Evolutionary conservation across 176 grass and related monocot species (phyloP).

Genomic region (Rhynchospora pubera): DNA sequence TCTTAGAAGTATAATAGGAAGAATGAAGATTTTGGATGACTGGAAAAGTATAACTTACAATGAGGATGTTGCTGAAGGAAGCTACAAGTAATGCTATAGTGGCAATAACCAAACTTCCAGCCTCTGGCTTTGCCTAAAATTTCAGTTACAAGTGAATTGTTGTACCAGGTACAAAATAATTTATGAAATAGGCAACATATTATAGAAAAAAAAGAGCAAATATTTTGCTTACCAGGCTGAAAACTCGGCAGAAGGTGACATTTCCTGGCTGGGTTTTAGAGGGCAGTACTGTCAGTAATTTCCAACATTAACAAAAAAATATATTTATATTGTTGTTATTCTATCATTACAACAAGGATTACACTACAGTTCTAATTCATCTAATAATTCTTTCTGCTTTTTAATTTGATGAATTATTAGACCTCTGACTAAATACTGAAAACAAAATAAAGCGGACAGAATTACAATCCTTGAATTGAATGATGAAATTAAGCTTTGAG

Average conservation of each 20-base stretch:
- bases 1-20: background rate
- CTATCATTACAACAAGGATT: background rate
- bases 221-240: constrained; percentile 38
- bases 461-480: background rate
- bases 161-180: background rate
- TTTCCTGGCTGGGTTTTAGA: constrained; percentile 48
- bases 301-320: constrained; percentile 22
- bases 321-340: constrained; percentile 21
- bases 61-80: constrained; percentile 73
- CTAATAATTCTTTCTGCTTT: background rate
- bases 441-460: background rate
- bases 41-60: constrained; percentile 54
- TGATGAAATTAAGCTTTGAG: background rate
- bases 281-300: constrained; percentile 19
- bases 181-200: background rate
- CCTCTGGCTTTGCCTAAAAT: constrained; percentile 73
- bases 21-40: background rate
- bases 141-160: constrained; percentile 12
- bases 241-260: constrained; percentile 81
- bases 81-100: constrained; percentile 74
- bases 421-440: background rate
- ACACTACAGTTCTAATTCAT: too few relatives aligned
- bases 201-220: background rate
- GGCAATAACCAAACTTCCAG: constrained; percentile 58
- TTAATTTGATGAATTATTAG: background rate